Percentiles rank a stretch among this genome's conserved stretches.
phyloP scores from a whole-genome alignment of 1,139 yeast species.

The Scheffersomyces insectosa region DNA sequence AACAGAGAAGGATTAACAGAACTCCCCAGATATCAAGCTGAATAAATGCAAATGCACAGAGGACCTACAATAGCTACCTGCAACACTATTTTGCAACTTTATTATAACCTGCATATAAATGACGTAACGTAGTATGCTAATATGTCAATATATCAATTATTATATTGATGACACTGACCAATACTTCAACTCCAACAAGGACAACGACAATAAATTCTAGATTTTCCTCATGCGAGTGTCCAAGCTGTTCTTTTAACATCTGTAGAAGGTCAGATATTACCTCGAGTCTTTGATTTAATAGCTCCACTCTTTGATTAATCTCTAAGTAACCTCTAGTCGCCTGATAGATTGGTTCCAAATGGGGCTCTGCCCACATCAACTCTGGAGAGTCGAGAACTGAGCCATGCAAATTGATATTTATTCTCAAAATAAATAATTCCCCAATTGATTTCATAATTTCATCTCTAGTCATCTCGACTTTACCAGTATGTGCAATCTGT shows the following conservation, averaged over 20 bases:
- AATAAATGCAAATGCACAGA: not conserved
- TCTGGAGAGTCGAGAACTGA: conserved; percentile 95
- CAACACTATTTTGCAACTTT: not conserved
- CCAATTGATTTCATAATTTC: conserved; percentile 97
- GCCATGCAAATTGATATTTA: conserved; percentile 90
- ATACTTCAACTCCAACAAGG: conserved; percentile 88
- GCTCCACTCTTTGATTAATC: conserved; percentile 86
- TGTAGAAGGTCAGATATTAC: conserved; percentile 90
- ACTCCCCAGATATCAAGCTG: no score
- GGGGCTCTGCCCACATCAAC: conserved; percentile 98
- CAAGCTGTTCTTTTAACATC: conserved; percentile 95
- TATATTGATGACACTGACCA: conserved; percentile 80
- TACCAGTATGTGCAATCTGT: conserved; percentile 91
- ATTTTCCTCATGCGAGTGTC: conserved; percentile 89
- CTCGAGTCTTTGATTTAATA: conserved; percentile 86
- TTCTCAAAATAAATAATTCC: conserved; percentile 85
- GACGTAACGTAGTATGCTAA: conserved; percentile 7
- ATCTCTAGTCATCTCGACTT: conserved; percentile 89
- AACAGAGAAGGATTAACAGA: no score
- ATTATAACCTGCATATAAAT: not conserved
- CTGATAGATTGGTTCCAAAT: conserved; percentile 92
- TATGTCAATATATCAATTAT: conserved; percentile 42
- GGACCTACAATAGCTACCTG: not conserved
- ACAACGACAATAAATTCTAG: conserved; percentile 90
- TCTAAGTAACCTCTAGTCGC: conserved; percentile 94